Conservation (phyloP, 257 asterid species). For the Haberlea rhodopensis region DNA sequence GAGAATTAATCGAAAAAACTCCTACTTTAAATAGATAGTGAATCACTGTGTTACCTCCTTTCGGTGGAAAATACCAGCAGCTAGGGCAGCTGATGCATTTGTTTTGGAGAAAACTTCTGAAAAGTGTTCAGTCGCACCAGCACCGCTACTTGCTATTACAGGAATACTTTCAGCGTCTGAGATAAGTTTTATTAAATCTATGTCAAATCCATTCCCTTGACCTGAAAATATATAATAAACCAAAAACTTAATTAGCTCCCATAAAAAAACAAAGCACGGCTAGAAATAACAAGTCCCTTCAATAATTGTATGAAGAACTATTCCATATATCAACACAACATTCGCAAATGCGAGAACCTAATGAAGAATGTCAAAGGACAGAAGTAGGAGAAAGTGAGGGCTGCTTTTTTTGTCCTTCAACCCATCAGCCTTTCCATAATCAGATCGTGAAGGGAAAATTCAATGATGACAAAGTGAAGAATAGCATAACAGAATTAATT, state of each 20-base stretch:
- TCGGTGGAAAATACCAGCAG: slow-evolving; percentile 96
- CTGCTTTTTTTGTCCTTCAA: background rate
- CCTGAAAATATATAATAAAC: slow-evolving; percentile 46
- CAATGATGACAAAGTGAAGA: too few relatives aligned
- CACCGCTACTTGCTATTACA: slow-evolving; percentile 97
- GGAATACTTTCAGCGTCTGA: slow-evolving; percentile 92
- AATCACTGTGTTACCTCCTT: slow-evolving; percentile 59
- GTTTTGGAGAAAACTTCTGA: slow-evolving; percentile 82
- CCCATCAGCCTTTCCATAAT: background rate
- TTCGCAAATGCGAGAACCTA: background rate
- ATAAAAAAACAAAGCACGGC: background rate
- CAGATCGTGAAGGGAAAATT: too few relatives aligned
- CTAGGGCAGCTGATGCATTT: slow-evolving; percentile 98
- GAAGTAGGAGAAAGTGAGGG: background rate
- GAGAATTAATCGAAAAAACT: too few relatives aligned
- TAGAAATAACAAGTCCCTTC: background rate
- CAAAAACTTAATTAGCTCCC: slow-evolving; percentile 8
- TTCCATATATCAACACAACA: background rate
- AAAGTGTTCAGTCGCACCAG: slow-evolving; percentile 77
- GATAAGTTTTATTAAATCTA: slow-evolving; percentile 72
- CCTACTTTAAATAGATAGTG: background rate
- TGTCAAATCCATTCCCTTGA: slow-evolving; percentile 92
- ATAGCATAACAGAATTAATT: background rate
- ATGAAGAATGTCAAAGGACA: background rate
- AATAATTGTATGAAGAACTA: background rate